Percentiles rank a stretch among this genome's conserved stretches.
phyloP scores from a whole-genome alignment of 192 early-diverging fungal species.

The Podila clonocystis region DNA sequence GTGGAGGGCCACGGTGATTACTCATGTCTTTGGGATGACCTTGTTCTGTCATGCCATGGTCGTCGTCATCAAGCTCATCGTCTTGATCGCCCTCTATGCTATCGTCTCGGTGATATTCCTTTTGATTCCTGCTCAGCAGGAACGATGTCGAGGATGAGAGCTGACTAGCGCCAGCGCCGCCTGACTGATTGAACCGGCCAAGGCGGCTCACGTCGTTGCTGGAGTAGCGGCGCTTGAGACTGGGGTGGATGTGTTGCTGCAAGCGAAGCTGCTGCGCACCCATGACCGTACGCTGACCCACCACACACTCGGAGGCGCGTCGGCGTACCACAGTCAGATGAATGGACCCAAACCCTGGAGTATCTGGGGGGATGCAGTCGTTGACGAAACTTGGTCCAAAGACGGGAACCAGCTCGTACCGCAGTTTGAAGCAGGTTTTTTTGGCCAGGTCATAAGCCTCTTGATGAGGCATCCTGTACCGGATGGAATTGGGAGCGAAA shows the following conservation, averaged over 20 bases:
- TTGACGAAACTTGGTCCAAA: constrained; percentile 46
- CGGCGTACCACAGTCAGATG: constrained; percentile 38
- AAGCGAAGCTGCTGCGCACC: constrained; percentile 42
- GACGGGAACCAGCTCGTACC: constrained; percentile 42
- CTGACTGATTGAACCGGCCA: constrained; percentile 25
- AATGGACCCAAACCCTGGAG: constrained; percentile 42
- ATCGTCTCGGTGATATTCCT: constrained; percentile 14
- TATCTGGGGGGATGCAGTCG: constrained; percentile 46
- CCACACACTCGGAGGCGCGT: constrained; percentile 45
- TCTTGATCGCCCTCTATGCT: constrained; percentile 29
- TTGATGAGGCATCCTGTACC: constrained; percentile 39
- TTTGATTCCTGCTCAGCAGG: constrained; percentile 13
- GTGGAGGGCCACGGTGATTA: constrained; percentile 11
- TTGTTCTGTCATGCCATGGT: constrained; percentile 22
- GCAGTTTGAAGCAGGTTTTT: constrained; percentile 48
- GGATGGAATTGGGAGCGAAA: neutral
- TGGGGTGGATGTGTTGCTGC: constrained; percentile 40
- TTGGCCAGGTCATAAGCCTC: constrained; percentile 46
- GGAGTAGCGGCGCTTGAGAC: constrained; percentile 40
- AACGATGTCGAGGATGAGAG: constrained; percentile 33
- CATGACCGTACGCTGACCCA: constrained; percentile 29
- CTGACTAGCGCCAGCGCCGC: constrained; percentile 21
- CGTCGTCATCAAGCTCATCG: constrained; percentile 28
- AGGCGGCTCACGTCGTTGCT: constrained; percentile 50
- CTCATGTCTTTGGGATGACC: constrained; percentile 6